phyloP scores from a whole-genome alignment of 2,329 filamentous ascomycete species.

The Plectosphaerella plurivora region DNA sequence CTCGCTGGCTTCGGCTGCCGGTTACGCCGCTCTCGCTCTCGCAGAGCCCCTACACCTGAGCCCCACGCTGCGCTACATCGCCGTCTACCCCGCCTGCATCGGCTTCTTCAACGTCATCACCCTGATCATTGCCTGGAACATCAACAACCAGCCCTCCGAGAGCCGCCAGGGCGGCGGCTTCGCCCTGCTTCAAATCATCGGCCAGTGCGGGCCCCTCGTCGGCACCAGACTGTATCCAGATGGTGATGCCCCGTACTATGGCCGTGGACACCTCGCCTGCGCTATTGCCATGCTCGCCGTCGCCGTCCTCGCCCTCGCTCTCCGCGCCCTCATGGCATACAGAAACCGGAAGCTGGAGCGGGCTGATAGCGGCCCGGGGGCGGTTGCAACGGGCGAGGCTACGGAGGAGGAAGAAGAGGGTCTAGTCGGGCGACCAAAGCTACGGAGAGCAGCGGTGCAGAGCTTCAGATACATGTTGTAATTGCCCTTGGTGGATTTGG shows the following conservation, averaged over 20 bases:
- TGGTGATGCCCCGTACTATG: conserved; percentile 56
- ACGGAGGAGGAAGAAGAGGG: conserved; percentile 24
- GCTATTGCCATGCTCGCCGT: conserved; percentile 59
- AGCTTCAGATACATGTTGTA: conserved; percentile 45
- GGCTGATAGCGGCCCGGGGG: conserved; percentile 16
- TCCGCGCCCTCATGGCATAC: conserved; percentile 49
- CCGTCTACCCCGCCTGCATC: conserved; percentile 71
- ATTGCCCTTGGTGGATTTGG: neutral
- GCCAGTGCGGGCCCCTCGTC: conserved; percentile 73
- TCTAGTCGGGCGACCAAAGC: conserved; percentile 27
- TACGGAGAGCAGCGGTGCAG: conserved; percentile 14
- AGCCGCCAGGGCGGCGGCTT: conserved; percentile 71
- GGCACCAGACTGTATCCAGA: conserved; percentile 63
- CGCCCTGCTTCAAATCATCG: conserved; percentile 75
- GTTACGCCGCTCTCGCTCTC: conserved; percentile 58
- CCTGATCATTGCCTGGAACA: conserved; percentile 79
- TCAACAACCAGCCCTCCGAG: conserved; percentile 76
- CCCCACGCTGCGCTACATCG: conserved; percentile 59
- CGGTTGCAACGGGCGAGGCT: neutral
- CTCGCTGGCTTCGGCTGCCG: conserved; percentile 59
- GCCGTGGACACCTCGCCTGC: conserved; percentile 58
- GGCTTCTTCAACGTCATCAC: conserved; percentile 85
- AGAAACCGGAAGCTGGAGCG: conserved; percentile 44
- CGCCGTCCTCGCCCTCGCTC: conserved; percentile 45
- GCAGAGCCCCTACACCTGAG: conserved; percentile 40